Conservation (phyloP, 495 filamentous ascomycete species). For the Aspergillus steynii region DNA sequence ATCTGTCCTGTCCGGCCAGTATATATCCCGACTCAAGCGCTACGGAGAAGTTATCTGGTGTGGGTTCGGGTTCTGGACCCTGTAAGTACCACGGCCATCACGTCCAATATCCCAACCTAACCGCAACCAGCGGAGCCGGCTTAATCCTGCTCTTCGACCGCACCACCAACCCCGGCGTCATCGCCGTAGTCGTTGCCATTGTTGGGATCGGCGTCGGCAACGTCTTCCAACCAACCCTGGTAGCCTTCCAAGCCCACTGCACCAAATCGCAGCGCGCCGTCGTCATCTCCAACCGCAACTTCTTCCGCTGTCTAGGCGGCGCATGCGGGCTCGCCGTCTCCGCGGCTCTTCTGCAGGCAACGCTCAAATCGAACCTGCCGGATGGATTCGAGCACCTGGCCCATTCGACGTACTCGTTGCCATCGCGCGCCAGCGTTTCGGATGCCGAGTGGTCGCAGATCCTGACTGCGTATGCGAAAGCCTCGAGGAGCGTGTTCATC, state of each 20-base stretch:
- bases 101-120: neutral
- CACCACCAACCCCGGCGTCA: constrained; percentile 47
- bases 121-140: constrained; percentile 44
- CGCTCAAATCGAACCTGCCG: constrained; percentile 48
- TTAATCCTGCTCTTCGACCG: constrained; percentile 52
- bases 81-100: constrained; percentile 34
- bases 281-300: constrained; percentile 62
- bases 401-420: constrained; percentile 44
- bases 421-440: constrained; percentile 30
- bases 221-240: constrained; percentile 60
- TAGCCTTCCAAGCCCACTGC: constrained; percentile 64
- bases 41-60: constrained; percentile 60
- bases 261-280: constrained; percentile 59
- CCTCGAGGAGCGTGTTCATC: constrained; percentile 54
- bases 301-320: constrained; percentile 61
- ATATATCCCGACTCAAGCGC: constrained; percentile 54
- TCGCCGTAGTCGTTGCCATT: constrained; percentile 53
- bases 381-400: constrained; percentile 39
- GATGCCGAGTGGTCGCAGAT: constrained; percentile 42
- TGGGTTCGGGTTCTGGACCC: constrained; percentile 54
- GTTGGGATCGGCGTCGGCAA: constrained; percentile 58
- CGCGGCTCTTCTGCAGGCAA: constrained; percentile 55
- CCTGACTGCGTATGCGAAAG: constrained; percentile 50
- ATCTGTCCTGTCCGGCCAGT: constrained; percentile 56
- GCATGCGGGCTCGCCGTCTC: constrained; percentile 61